Percentiles rank a stretch among this genome's conserved stretches.
Evolutionary conservation across 768 basidiomycete genomes (phyloP).

Genomic region (Panellus pusillus): DNA sequence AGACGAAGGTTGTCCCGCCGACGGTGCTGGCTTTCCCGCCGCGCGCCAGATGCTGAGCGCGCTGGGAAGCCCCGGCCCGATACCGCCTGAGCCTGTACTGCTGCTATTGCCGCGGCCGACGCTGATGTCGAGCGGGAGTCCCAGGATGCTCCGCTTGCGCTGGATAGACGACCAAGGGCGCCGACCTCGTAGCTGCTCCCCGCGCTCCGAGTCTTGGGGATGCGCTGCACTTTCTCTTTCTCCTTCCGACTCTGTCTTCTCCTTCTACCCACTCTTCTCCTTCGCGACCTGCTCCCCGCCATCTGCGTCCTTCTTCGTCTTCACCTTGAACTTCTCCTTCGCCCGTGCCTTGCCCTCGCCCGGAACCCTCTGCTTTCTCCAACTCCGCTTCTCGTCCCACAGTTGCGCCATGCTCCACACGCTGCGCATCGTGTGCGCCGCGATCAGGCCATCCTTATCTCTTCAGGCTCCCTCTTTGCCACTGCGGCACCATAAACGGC

Average conservation of each 20-base stretch:
- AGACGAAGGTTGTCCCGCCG: slow-evolving; percentile 32
- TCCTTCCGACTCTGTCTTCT: slow-evolving; percentile 29
- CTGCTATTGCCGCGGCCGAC: slow-evolving; percentile 7
- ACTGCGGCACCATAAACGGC: slow-evolving; percentile 33
- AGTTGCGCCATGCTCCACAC: slow-evolving; percentile 74
- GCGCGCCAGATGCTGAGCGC: slow-evolving; percentile 17
- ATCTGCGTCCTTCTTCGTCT: slow-evolving; percentile 33
- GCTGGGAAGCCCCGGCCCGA: slow-evolving; percentile 20
- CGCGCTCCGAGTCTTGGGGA: slow-evolving; percentile 49
- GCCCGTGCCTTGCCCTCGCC: slow-evolving; percentile 27
- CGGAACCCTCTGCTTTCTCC: slow-evolving; percentile 38
- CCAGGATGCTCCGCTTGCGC: slow-evolving; percentile 65
- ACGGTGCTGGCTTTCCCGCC: slow-evolving; percentile 27
- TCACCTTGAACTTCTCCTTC: slow-evolving; percentile 24
- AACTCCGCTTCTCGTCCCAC: slow-evolving; percentile 34
- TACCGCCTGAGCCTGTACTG: background rate
- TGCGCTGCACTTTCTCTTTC: slow-evolving; percentile 35
- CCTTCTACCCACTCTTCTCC: slow-evolving; percentile 28
- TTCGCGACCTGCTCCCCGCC: slow-evolving; percentile 34
- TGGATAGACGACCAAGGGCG: slow-evolving; percentile 48
- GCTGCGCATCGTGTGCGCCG: slow-evolving; percentile 74
- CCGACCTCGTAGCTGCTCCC: slow-evolving; percentile 71
- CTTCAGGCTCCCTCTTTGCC: slow-evolving; percentile 2
- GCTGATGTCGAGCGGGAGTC: slow-evolving; percentile 22
- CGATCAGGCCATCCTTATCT: slow-evolving; percentile 54